A percentile compares a stretch with the other conserved stretches of the same genome.
These are phyloP conservation scores for Tricholoma sp. DNA, from an alignment of 768 basidiomycete species.

Conservation along the genomic window DNA sequence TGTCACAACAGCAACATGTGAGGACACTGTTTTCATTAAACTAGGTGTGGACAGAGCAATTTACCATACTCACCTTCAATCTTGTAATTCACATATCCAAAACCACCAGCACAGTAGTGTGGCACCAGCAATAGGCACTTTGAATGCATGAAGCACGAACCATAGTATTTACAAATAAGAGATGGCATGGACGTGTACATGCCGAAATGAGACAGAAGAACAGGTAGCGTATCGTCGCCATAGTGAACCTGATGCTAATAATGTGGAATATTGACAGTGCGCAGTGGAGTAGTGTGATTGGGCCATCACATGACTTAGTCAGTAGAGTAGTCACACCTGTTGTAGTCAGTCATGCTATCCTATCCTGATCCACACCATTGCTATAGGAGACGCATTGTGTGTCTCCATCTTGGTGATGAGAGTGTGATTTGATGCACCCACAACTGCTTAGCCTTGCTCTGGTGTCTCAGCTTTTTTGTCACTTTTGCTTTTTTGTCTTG, in stretches of 20 bases:
- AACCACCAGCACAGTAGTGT: conserved; percentile 86
- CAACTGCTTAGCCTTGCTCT: too few relatives aligned
- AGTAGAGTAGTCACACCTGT: too few relatives aligned
- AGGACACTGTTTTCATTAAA: conserved; percentile 43
- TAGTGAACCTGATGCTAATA: conserved; percentile 49
- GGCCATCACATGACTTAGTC: too few relatives aligned
- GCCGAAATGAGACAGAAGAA: conserved; percentile 43
- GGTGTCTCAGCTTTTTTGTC: too few relatives aligned
- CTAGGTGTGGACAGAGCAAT: not conserved
- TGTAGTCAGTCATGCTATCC: too few relatives aligned
- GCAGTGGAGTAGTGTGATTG: too few relatives aligned
- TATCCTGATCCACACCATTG: too few relatives aligned
- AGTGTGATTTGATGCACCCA: too few relatives aligned
- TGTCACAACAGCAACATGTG: conserved; percentile 56
- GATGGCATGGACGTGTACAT: conserved; percentile 66
- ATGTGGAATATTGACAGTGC: conserved; percentile 55
- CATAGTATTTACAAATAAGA: conserved; percentile 89
- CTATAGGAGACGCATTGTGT: too few relatives aligned
- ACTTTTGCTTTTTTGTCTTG: too few relatives aligned
- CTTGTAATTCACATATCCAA: conserved; percentile 96
- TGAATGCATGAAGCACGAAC: conserved; percentile 82
- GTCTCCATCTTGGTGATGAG: too few relatives aligned
- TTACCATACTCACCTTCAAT: conserved; percentile 68
- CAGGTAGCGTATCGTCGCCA: conserved; percentile 44
- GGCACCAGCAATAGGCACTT: conserved; percentile 83